Conservation (phyloP, 208 protist species). For the Trypanosomatidae sp. region DNA sequence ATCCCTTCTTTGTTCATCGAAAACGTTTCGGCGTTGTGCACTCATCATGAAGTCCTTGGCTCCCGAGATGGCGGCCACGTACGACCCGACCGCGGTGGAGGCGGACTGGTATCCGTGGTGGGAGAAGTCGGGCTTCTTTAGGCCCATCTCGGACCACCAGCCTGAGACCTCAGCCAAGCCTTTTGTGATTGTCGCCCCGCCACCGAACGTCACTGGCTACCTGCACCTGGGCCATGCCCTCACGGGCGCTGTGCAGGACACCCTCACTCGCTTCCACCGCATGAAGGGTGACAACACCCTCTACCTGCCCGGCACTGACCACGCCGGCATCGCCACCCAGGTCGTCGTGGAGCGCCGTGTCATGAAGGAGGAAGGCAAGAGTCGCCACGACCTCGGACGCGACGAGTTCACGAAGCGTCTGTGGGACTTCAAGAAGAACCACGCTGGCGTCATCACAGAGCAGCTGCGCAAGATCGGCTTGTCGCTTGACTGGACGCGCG, state of each 20-base stretch:
- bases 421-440: conserved; percentile 98
- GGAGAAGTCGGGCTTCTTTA: conserved; percentile 97
- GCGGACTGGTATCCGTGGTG: conserved; percentile 98
- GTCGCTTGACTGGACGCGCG: conserved; percentile 98
- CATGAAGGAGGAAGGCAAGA: conserved; percentile 78
- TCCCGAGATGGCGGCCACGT: conserved; percentile 88
- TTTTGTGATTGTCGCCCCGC: conserved; percentile 98
- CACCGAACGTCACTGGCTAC: conserved; percentile 99
- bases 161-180: conserved; percentile 61
- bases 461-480: conserved; percentile 97
- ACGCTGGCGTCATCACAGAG: conserved; percentile 93
- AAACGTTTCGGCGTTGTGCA: conserved; percentile 57
- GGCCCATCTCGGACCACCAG: conserved; percentile 77
- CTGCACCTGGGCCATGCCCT: conserved; percentile 99
- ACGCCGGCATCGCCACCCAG: conserved; percentile 99
- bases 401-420: conserved; percentile 97
- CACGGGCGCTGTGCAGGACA: conserved; percentile 96
- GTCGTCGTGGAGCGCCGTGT: conserved; percentile 98
- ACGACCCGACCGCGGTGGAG: conserved; percentile 96
- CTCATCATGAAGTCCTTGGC: conserved; percentile 79
- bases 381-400: conserved; percentile 96
- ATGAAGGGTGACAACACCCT: conserved; percentile 98
- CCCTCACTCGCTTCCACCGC: conserved; percentile 94
- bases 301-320: conserved; percentile 99
- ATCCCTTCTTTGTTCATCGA: not conserved